phyloP scores from a whole-genome alignment of 768 basidiomycete genomes.

The Neoboletus brunneissimus region DNA sequence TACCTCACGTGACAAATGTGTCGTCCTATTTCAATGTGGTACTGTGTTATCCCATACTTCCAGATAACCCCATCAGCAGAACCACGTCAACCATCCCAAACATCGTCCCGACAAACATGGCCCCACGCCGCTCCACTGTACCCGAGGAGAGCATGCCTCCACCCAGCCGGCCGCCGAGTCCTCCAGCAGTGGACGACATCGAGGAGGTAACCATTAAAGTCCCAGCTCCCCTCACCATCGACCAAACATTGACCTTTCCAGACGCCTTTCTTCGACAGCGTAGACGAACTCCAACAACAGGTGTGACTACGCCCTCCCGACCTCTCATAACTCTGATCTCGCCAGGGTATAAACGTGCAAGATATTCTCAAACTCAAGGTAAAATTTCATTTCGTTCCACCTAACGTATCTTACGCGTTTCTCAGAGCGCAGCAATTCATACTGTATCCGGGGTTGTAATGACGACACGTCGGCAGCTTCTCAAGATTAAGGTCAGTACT shows the following conservation, averaged over 20 bases:
- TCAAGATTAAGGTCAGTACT: conserved; percentile 82
- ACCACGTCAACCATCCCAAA: not conserved
- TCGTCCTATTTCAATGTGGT: conserved; percentile 14
- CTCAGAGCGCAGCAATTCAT: conserved; percentile 73
- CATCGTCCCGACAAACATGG: conserved; percentile 13
- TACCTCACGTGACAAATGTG: conserved; percentile 21
- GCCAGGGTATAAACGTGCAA: conserved; percentile 90
- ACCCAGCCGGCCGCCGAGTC: conserved; percentile 27
- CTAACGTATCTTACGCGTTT: not conserved
- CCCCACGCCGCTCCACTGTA: conserved; percentile 29
- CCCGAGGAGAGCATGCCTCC: conserved; percentile 26
- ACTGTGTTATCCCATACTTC: not conserved
- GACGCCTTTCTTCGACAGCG: conserved; percentile 67
- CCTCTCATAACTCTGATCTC: conserved; percentile 1
- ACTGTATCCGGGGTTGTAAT: conserved; percentile 87
- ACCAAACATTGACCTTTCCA: conserved; percentile 20
- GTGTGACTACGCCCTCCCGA: conserved; percentile 36
- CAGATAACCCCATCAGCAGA: not conserved
- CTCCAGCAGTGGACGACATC: conserved; percentile 34
- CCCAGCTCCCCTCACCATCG: not conserved
- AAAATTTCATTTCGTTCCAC: conserved; percentile 5
- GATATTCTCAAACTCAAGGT: conserved; percentile 94
- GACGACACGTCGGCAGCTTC: conserved; percentile 84
- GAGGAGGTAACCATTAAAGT: conserved; percentile 36
- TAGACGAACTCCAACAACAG: conserved; percentile 85